Evolutionary conservation across 75 land plant genomes (phyloP), one percentile per base, ranked within the genome.

Genomic region (Isoetes taiwanensis): DNA sequence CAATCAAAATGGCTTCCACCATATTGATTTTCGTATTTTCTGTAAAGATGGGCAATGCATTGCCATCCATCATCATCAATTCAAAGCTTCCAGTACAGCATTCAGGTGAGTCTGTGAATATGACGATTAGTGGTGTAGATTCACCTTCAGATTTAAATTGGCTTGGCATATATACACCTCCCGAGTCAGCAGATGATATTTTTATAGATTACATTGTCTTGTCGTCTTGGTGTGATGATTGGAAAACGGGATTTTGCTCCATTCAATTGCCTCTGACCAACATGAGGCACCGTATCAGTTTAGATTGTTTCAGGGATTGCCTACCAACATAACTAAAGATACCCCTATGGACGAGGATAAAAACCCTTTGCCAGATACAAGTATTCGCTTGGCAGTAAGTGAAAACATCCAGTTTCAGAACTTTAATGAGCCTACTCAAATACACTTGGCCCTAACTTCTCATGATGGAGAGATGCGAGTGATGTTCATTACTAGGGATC

Each of bases 141-240:
- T 43, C 74, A 1, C 90, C 91, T 0, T 72, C 75, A 8, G n/a
- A 41, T 10, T 65, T 78, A 28, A 83, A 89, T 69, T 89, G 90
- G 90, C 61, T 89, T 26, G 96, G 96, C n/a, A 73, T 89, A 61
- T 89, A 89, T 77, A 71, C 77, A 0, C 96, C 96, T 0, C 70
- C 86, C 0, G 56, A 70, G 43, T 85, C 86, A 10, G 0, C 48
- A 31, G 61, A 85, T 56, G 24, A 65, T 12, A 20, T 79, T 54
- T 85, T 82, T 68, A 79, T 89, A 34, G 96, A 90, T 11, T 89
- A 85, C 68, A n/a, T 75, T 35, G 66, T 81, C 60, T 76, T 89
- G 30, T 71, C 75, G 5, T 67, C 81, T 8, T 65, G n/a, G n/a
- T n/a, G 62, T 42, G 54, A 72, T 17, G 48, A 42, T 8, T 85